phyloP scores from a whole-genome alignment of 106 monocot species.

The Dendrobium chrysotoxum region DNA sequence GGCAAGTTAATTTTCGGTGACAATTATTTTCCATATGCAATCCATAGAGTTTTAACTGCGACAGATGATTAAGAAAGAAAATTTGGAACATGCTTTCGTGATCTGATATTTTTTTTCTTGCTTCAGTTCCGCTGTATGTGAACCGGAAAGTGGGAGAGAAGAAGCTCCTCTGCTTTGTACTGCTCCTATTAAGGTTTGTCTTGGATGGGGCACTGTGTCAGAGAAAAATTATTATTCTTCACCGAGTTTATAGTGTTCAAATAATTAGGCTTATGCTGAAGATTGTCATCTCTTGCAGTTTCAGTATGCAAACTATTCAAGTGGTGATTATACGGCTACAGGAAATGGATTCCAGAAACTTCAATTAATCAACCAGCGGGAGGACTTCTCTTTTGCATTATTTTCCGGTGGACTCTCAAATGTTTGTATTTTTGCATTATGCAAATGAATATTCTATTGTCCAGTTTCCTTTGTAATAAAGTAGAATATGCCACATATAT shows the following conservation, averaged over 20 bases:
- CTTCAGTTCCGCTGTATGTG: conserved; percentile 58
- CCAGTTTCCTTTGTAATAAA: neutral
- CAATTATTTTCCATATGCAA: too few relatives aligned
- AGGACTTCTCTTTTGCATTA: conserved; percentile 86
- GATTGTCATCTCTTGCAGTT: conserved; percentile 49
- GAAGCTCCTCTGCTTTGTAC: conserved; percentile 64
- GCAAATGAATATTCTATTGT: neutral
- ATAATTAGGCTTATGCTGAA: neutral
- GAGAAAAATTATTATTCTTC: neutral
- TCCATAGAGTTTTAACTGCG: too few relatives aligned
- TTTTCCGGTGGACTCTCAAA: conserved; percentile 71
- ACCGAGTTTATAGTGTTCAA: neutral
- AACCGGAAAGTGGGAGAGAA: conserved; percentile 41
- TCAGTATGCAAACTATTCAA: conserved; percentile 76
- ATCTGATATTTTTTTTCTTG: neutral
- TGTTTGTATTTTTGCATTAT: conserved; percentile 33
- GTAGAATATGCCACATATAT: neutral
- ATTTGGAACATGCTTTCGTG: neutral
- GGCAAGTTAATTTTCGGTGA: neutral
- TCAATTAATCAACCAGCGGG: conserved; percentile 92
- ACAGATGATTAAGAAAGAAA: neutral
- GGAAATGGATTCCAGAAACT: conserved; percentile 73
- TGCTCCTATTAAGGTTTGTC: conserved; percentile 81
- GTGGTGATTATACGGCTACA: conserved; percentile 28
- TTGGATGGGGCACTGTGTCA: neutral